Evolutionary conservation across 2,329 filamentous ascomycete genomes (phyloP).

Genomic region (Acrodontium crateriforme): DNA sequence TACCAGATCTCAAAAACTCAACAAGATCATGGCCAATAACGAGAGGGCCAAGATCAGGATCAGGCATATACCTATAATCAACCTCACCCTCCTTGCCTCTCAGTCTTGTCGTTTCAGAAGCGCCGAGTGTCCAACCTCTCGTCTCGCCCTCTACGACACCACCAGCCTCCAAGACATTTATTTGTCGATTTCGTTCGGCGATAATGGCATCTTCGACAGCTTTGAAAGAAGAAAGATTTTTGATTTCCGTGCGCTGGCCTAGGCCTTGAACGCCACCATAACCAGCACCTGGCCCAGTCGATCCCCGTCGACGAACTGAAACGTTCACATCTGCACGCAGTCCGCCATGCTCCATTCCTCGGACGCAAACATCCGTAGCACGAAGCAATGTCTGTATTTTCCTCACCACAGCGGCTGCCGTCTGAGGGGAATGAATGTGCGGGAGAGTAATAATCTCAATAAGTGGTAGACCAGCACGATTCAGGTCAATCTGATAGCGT

Average conservation of each 20-base stretch:
- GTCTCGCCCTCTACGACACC: constrained; percentile 73
- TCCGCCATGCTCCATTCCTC: constrained; percentile 87
- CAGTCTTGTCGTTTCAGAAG: constrained; percentile 64
- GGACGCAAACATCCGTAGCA: constrained; percentile 70
- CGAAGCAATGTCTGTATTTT: constrained; percentile 75
- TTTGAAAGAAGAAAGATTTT: constrained; percentile 90
- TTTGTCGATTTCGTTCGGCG: constrained; percentile 81
- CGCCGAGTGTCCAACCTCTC: constrained; percentile 78
- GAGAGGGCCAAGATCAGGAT: constrained; percentile 75
- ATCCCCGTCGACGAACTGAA: constrained; percentile 52
- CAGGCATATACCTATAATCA: constrained; percentile 97
- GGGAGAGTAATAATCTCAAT: constrained; percentile 93
- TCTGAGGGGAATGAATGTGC: constrained; percentile 72
- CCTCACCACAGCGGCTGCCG: constrained; percentile 74
- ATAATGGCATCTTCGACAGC: constrained; percentile 90
- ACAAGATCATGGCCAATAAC: constrained; percentile 60
- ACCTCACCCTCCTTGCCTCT: constrained; percentile 93
- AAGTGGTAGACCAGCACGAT: constrained; percentile 77
- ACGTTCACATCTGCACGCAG: constrained; percentile 92
- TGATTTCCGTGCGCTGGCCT: constrained; percentile 89
- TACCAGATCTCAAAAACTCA: constrained; percentile 42
- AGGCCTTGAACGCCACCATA: constrained; percentile 49
- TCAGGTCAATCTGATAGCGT: constrained; percentile 77
- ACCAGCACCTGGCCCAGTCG: constrained; percentile 24
- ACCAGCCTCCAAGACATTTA: constrained; percentile 61